Conservation (phyloP, 176 grass and related monocot species). For the Hsuehochloa calcarea region DNA sequence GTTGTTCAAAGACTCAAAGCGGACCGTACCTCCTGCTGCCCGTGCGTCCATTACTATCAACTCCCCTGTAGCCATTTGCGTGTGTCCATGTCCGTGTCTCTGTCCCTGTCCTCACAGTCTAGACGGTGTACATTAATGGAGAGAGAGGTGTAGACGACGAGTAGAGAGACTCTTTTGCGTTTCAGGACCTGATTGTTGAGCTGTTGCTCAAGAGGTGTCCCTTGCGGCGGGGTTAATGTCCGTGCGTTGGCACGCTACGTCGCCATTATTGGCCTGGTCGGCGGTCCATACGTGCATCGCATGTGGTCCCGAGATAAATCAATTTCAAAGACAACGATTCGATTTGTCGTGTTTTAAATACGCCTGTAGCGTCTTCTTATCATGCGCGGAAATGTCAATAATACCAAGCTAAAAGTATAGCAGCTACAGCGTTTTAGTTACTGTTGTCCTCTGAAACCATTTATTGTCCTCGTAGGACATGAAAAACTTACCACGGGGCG, state of each 20-base stretch:
- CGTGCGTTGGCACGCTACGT: slow-evolving; percentile 28
- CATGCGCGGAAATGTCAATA: background rate
- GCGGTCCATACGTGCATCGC: background rate
- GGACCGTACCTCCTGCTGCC: slow-evolving; percentile 25
- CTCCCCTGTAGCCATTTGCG: slow-evolving; percentile 26
- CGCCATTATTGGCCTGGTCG: slow-evolving; percentile 50
- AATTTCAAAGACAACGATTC: slow-evolving; percentile 18
- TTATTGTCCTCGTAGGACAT: background rate
- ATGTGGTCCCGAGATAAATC: background rate
- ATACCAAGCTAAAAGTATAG: background rate
- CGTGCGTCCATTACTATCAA: slow-evolving; percentile 19
- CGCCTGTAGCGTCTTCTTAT: background rate
- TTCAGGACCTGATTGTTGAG: background rate
- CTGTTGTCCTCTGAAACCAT: background rate
- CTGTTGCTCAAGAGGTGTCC: background rate
- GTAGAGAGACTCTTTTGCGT: background rate
- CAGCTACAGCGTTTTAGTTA: background rate
- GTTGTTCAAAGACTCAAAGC: background rate
- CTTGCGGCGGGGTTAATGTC: background rate
- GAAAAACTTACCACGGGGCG: too few species aligned
- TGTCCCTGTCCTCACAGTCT: background rate
- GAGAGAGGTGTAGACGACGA: too few species aligned
- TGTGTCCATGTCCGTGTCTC: background rate
- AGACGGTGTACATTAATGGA: too few species aligned
- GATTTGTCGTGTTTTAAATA: slow-evolving; percentile 39